phyloP scores from a whole-genome alignment of 73 alveolate species.

The Blepharisma stoltei region DNA sequence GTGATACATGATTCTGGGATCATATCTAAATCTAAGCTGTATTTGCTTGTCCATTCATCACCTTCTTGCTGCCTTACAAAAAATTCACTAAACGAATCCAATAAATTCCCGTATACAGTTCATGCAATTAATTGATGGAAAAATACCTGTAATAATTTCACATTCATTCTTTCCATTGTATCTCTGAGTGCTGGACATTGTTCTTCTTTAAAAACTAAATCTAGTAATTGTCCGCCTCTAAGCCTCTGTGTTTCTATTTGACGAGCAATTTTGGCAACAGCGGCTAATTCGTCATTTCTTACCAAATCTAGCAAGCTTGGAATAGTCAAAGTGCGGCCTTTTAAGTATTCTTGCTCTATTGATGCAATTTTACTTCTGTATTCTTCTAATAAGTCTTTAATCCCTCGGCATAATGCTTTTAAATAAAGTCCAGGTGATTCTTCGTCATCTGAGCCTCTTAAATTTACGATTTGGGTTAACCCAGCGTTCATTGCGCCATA shows the following conservation, averaged over 20 bases:
- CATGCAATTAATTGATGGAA: constrained; percentile 61
- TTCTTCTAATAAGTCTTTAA: constrained; percentile 44
- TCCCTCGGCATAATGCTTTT: constrained; percentile 64
- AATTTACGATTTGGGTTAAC: not conserved
- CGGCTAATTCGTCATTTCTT: constrained; percentile 45
- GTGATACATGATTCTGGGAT: constrained; percentile 74
- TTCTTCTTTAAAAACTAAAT: constrained; percentile 37
- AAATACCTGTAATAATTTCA: constrained; percentile 52
- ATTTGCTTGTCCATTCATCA: constrained; percentile 60
- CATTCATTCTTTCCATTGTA: constrained; percentile 49
- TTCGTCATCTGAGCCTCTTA: constrained; percentile 33
- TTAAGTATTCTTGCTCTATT: constrained; percentile 61
- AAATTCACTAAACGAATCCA: constrained; percentile 61
- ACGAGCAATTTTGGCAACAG: constrained; percentile 33
- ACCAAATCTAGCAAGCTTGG: constrained; percentile 38
- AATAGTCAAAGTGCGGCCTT: constrained; percentile 47
- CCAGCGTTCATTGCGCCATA: constrained; percentile 17
- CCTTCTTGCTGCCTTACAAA: constrained; percentile 34
- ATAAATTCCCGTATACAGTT: constrained; percentile 59
- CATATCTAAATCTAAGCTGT: constrained; percentile 53
- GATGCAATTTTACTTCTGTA: constrained; percentile 53
- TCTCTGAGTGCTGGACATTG: constrained; percentile 48
- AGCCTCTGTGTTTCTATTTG: constrained; percentile 49
- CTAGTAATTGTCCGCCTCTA: constrained; percentile 68
- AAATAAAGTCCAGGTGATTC: constrained; percentile 47